Conservation (phyloP, 441 rosid species). For the Metrosideros polymorpha region DNA sequence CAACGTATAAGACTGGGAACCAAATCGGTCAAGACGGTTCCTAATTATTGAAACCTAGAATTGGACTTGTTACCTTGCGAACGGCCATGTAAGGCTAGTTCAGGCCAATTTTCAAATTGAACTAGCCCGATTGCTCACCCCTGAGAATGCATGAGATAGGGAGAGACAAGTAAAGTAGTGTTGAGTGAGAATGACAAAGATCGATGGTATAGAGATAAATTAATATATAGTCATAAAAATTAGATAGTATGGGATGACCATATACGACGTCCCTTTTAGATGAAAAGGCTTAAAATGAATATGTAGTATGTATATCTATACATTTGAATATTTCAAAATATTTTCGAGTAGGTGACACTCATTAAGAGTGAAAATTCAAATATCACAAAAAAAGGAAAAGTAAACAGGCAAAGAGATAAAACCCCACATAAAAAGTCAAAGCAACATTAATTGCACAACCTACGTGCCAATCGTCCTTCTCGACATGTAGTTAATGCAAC, state of each 20-base stretch:
- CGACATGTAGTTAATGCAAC: background rate
- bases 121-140: background rate
- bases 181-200: background rate
- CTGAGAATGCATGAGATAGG: background rate
- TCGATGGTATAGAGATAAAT: background rate
- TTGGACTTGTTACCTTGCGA: too few relatives aligned
- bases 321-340: background rate
- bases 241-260: background rate
- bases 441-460: background rate
- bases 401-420: background rate
- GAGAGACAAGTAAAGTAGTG: background rate
- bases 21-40: too few relatives aligned
- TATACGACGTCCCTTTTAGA: background rate
- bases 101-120: background rate
- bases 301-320: too few relatives aligned
- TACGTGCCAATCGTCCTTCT: background rate
- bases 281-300: background rate
- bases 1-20: background rate
- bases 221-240: too few relatives aligned
- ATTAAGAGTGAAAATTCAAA: background rate
- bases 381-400: background rate
- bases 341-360: background rate
- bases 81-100: too few relatives aligned
- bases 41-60: background rate
- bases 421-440: background rate